Base-by-base conservation (phyloP, 176 grass and related monocot species). In the Carex littledalei region DNA sequence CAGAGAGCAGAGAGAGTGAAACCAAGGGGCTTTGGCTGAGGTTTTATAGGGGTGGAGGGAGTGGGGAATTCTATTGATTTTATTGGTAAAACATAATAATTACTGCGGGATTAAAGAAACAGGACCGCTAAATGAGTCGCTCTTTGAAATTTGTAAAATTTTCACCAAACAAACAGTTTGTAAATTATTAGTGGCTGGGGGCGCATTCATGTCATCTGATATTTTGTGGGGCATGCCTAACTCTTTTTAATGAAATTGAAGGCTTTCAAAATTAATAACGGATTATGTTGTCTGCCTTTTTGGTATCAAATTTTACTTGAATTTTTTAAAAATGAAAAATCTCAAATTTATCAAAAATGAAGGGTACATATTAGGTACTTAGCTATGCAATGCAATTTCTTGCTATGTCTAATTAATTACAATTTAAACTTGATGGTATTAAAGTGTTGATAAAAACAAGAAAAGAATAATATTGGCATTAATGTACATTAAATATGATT, bases 1-100 rank as follows among this genome's bases (percentile, higher is more conserved):
- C 24, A 86, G 63, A 86, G 59, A 52, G 56, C 37, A 41, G 61
- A 73, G 61, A 73, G 32, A 37, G 62, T 68, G 55, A 68, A 57
- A 14, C 49, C 29, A 3, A 4, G 63, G 85, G 41, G 62, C 20
- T 10, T 21, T 18, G 63, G 22, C 50, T 26, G 71, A 37, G 47
- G 49, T 17, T 78, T 78, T 78, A 78, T 78, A 78, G 12, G 6
- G 5, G 6, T 55, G 22, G 24, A 32, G 8, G 10, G 35, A 7
- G 3, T 50, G n/a, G 18, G 69, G 50, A n/a, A n/a, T n/a, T n/a
- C n/a, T n/a, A n/a, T n/a, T n/a, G n/a, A 20, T 74, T 73, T 34
- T 78, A 74, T 74, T 24, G n/a, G 68, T 72, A n/a, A 21, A 13
- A 39, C 41, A 5, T 43, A 21, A 18, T 26, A 75, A 68, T 68